phyloP scores from a whole-genome alignment of 2,329 filamentous ascomycete species.

The Phyllosticta citriasiana region DNA sequence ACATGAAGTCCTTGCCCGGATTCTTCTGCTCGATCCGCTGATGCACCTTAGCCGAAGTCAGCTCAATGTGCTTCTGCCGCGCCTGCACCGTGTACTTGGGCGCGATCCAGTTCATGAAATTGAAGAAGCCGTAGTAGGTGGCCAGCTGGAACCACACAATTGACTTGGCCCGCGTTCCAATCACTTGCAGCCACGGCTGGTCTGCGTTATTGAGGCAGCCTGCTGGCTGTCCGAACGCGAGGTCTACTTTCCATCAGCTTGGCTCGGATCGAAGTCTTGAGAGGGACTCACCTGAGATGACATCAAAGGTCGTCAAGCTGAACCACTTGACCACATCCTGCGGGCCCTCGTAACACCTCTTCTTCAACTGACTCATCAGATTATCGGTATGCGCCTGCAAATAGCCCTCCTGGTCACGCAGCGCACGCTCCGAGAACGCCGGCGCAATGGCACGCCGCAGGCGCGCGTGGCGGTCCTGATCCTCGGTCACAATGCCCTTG shows the following conservation, averaged over 20 bases:
- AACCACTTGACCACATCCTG: background rate
- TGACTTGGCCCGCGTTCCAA: background rate
- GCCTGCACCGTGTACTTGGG: background rate
- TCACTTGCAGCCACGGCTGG: background rate
- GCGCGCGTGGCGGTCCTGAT: conserved; percentile 23
- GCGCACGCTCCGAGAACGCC: conserved; percentile 27
- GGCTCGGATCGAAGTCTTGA: background rate
- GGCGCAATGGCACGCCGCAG: conserved; percentile 29
- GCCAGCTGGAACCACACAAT: background rate
- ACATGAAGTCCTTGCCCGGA: conserved; percentile 4
- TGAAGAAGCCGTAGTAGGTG: background rate
- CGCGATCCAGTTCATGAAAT: background rate
- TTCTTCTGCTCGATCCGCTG: background rate
- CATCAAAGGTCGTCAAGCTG: background rate
- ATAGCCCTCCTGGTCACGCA: conserved; percentile 14
- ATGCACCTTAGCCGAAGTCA: background rate
- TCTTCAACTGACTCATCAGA: conserved; percentile 15
- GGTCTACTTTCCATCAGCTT: conserved; percentile 9
- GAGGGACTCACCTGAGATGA: conserved; percentile 7
- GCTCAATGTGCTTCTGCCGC: background rate
- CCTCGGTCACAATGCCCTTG: background rate
- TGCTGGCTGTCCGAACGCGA: conserved; percentile 21
- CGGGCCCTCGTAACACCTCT: background rate
- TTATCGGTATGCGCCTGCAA: conserved; percentile 14
- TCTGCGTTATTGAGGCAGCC: conserved; percentile 14